Percentiles rank a stretch among this genome's conserved stretches.
Conservation (phyloP, 306 rosid species). For the Datisca glomerata region DNA sequence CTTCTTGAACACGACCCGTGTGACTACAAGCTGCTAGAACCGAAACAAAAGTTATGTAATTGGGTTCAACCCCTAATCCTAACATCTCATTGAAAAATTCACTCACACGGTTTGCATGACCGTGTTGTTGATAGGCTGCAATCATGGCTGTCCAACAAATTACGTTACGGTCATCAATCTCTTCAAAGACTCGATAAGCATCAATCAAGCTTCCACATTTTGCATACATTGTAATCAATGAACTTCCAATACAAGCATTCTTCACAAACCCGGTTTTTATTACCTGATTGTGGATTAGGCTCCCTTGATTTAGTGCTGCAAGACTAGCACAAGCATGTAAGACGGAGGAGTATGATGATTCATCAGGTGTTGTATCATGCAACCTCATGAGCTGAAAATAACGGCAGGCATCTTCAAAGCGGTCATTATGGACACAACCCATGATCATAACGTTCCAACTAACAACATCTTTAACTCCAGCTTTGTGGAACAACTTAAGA, state of each 20-base stretch:
- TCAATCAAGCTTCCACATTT: slow-evolving; percentile 44
- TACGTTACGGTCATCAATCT: slow-evolving; percentile 29
- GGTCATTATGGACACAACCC: slow-evolving; percentile 23
- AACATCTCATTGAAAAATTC: slow-evolving; percentile 46
- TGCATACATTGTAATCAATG: slow-evolving; percentile 49
- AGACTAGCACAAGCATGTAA: slow-evolving; percentile 42
- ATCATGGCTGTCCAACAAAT: slow-evolving; percentile 63
- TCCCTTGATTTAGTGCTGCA: slow-evolving; percentile 37
- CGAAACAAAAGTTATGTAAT: slow-evolving; percentile 44
- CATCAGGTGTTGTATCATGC: slow-evolving; percentile 41
- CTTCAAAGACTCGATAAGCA: slow-evolving; percentile 28
- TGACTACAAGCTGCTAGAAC: slow-evolving; percentile 58
- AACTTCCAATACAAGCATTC: slow-evolving; percentile 29
- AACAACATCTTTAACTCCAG: slow-evolving; percentile 37
- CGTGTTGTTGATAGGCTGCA: slow-evolving; percentile 50
- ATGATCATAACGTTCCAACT: slow-evolving; percentile 46
- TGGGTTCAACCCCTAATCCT: slow-evolving; percentile 31
- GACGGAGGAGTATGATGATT: slow-evolving; percentile 36
- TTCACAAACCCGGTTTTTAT: slow-evolving; percentile 32
- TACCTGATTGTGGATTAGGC: slow-evolving; percentile 32
- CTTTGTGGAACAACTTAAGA: slow-evolving; percentile 25
- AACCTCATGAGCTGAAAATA: slow-evolving; percentile 33
- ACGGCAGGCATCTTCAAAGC: slow-evolving; percentile 38
- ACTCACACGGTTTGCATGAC: slow-evolving; percentile 36
- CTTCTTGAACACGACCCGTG: slow-evolving; percentile 42